Conservation (phyloP, 352 stramenopile species). For the Peronosclerospora sorghi region DNA sequence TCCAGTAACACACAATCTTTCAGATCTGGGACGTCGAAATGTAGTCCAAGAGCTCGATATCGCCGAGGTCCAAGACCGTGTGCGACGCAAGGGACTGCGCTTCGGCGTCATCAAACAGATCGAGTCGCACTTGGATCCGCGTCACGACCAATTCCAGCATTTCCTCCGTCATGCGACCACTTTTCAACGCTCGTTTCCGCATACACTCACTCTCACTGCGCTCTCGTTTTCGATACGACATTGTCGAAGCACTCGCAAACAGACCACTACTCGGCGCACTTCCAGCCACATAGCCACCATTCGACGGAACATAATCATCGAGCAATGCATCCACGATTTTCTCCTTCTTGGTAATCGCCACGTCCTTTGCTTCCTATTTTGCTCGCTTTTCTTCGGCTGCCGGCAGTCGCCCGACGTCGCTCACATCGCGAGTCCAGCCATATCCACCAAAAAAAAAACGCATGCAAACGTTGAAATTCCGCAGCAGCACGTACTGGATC, state of each 20-base stretch:
- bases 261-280: slow-evolving; percentile 20
- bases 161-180: slow-evolving; percentile 77
- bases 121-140: slow-evolving; percentile 72
- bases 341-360: slow-evolving; percentile 32
- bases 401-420: slow-evolving; percentile 26
- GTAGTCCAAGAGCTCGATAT: slow-evolving; percentile 81
- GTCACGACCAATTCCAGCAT: slow-evolving; percentile 80
- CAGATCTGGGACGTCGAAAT: slow-evolving; percentile 85
- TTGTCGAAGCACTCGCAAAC: slow-evolving; percentile 26
- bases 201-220: background rate
- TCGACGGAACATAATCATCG: slow-evolving; percentile 74
- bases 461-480: slow-evolving; percentile 84
- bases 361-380: slow-evolving; percentile 3
- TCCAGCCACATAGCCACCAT: slow-evolving; percentile 43
- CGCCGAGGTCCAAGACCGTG: slow-evolving; percentile 57
- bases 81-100: slow-evolving; percentile 64
- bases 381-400: slow-evolving; percentile 5
- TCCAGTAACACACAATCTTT: slow-evolving; percentile 87
- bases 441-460: slow-evolving; percentile 80
- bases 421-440: slow-evolving; percentile 58
- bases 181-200: slow-evolving; percentile 59
- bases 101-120: slow-evolving; percentile 75
- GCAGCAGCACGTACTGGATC: slow-evolving; percentile 68
- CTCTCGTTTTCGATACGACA: slow-evolving; percentile 26
- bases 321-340: slow-evolving; percentile 70